Evolutionary conservation across 768 basidiomycete species (phyloP), one percentile per base, ranked within the genome.

Genomic region (Leccinum ochraceum): DNA sequence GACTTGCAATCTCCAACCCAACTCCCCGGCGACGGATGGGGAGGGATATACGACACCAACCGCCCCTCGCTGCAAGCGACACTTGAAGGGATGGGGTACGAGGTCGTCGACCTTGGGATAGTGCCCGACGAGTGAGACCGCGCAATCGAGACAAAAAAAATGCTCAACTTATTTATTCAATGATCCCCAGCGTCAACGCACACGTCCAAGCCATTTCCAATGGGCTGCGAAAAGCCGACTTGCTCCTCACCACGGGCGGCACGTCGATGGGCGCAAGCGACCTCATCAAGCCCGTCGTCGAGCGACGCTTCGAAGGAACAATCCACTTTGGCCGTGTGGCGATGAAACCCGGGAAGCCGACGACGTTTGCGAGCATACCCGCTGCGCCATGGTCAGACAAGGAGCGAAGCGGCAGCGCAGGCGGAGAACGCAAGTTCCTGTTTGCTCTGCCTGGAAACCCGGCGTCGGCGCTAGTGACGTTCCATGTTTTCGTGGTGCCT

Each of bases 401-500:
- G 17, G 9, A 44, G n/a, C n/a, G 4, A 4, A 9, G 42, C n/a
- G 42, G n/a, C 42, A n/a, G 9, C 42, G n/a, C 42, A 44, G n/a
- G 42, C 42, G n/a, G 10, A 44, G 20, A 63, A 6, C 68, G 71
- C 32, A 92, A 88, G 65, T 86, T 87, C 5, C 67, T 92, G 11
- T 95, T 96, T 67, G 92, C 91, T 1, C 81, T 96, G 2, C 94
- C 94, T 0, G 94, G 94, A 1, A 95, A 95, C 71, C 94, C 94
- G 0, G 94, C 94, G 0, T 88, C 88, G 4, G 94, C 94, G 16
- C 79, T 96, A 20, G 92, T 94, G 13, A 92, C 86, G 7, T 94
- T 94, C 74, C 82, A 92, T 66, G 71, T 94, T 2, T 94, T 94
- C 68, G 92, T 94, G 17, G 71, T 95, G 0, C 94, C 94, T 7